Conservation (phyloP, 441 rosid genomes). For the Gossypium gossypioides region DNA sequence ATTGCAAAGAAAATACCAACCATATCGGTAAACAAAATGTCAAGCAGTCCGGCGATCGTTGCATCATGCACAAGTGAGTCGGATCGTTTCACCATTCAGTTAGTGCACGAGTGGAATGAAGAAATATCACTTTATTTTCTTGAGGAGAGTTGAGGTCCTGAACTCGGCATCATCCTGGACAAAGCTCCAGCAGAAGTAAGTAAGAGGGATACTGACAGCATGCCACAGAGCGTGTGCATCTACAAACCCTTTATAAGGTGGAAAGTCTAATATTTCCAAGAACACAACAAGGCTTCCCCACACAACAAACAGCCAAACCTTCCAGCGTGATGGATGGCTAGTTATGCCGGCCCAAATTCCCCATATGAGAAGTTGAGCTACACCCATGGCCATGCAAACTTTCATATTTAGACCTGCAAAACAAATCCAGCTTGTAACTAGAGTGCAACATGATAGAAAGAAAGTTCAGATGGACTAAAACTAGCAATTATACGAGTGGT, state of each 20-base stretch:
- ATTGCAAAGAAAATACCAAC: constrained; percentile 9
- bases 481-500: not conserved
- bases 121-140: constrained; percentile 47
- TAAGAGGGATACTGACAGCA: constrained; percentile 40
- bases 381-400: constrained; percentile 45
- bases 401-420: constrained; percentile 51
- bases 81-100: not conserved
- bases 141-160: constrained; percentile 40
- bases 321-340: constrained; percentile 45
- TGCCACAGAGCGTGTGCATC: constrained; percentile 54
- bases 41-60: constrained; percentile 4
- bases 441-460: not conserved
- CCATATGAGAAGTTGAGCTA: constrained; percentile 46
- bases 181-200: constrained; percentile 64
- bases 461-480: not conserved
- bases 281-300: constrained; percentile 32
- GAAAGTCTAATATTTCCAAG: constrained; percentile 41
- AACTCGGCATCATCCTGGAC: constrained; percentile 48
- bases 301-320: constrained; percentile 42
- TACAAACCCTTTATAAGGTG: constrained; percentile 38
- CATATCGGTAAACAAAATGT: constrained; percentile 8
- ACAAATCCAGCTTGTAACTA: not conserved
- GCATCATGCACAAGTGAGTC: not conserved
- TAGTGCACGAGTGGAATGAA: not conserved
- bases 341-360: constrained; percentile 49